Evolutionary conservation across 1,139 yeast species (phyloP).

Genomic region (Yamadazyma aaseri): DNA sequence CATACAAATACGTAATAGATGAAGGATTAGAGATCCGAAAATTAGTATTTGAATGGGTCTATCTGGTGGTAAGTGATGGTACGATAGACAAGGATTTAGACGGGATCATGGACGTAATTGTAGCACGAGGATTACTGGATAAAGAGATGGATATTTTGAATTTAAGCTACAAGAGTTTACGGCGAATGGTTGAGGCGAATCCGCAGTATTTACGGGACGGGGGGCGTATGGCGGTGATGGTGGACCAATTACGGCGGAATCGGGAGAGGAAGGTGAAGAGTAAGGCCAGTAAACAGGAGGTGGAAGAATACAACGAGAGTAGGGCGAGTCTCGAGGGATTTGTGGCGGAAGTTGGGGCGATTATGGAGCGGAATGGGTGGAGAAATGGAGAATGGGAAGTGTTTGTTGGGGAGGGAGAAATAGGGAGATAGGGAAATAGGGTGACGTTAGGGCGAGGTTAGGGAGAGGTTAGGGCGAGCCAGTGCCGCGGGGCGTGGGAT

Average conservation of each 20-base stretch:
- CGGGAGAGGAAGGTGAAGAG: slow-evolving; percentile 36
- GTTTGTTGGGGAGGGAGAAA: too few relatives aligned
- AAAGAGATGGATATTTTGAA: slow-evolving; percentile 40
- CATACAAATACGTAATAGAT: slow-evolving; percentile 79
- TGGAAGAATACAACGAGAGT: slow-evolving; percentile 34
- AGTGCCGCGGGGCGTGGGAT: neutral
- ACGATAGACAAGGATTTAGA: slow-evolving; percentile 22
- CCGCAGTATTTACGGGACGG: slow-evolving; percentile 20
- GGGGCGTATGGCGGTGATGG: slow-evolving; percentile 21
- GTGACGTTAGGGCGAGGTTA: too few relatives aligned
- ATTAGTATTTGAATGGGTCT: slow-evolving; percentile 68
- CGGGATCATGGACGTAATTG: slow-evolving; percentile 27
- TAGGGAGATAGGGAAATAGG: too few relatives aligned
- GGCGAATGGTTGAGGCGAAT: slow-evolving; percentile 24
- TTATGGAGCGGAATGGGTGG: slow-evolving; percentile 16
- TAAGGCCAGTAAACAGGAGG: slow-evolving; percentile 46
- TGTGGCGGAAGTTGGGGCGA: slow-evolving; percentile 20
- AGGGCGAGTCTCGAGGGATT: slow-evolving; percentile 28
- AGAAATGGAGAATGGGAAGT: slow-evolving; percentile 17
- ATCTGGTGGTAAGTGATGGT: slow-evolving; percentile 43
- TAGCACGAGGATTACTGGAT: slow-evolving; percentile 36
- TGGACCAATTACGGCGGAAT: slow-evolving; percentile 25
- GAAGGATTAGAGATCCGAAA: slow-evolving; percentile 76
- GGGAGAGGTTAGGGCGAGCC: neutral
- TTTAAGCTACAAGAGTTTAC: slow-evolving; percentile 34